phyloP scores from a whole-genome alignment of 371 early-diverging fungal genomes.

The Thermomucor indicae-seudaticae region DNA sequence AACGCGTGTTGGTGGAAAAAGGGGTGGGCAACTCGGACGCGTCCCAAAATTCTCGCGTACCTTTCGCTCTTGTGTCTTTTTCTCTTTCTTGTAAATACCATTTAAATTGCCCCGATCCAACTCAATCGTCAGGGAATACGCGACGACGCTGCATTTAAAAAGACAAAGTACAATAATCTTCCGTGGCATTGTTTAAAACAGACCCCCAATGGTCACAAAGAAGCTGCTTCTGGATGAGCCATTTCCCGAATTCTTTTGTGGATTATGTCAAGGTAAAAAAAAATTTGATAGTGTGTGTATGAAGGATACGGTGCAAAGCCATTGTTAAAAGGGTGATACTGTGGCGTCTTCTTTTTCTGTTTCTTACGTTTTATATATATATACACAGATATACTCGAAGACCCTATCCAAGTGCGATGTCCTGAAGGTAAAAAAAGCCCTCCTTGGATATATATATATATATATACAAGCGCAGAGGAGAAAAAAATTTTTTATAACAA shows the following conservation, averaged over 20 bases:
- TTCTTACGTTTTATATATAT: not conserved
- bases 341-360: not conserved
- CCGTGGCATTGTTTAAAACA: too few species aligned
- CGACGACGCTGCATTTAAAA: too few species aligned
- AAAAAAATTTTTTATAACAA: not conserved
- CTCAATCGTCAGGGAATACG: too few species aligned
- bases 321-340: not conserved
- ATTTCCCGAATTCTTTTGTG: slow-evolving; percentile 42
- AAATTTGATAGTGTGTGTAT: not conserved
- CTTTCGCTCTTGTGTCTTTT: too few species aligned
- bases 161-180: too few species aligned
- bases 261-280: slow-evolving; percentile 37
- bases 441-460: not conserved
- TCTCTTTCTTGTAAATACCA: too few species aligned
- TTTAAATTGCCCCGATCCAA: too few species aligned
- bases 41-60: too few species aligned
- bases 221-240: slow-evolving; percentile 37
- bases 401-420: slow-evolving; percentile 49
- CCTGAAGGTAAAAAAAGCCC: slow-evolving; percentile 48
- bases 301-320: not conserved
- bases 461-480: not conserved
- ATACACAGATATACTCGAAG: slow-evolving; percentile 47
- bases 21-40: too few species aligned
- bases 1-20: too few species aligned
- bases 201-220: too few species aligned